Conservation (phyloP, 192 early-diverging fungal genomes). For the Backusella liffmaniae region DNA sequence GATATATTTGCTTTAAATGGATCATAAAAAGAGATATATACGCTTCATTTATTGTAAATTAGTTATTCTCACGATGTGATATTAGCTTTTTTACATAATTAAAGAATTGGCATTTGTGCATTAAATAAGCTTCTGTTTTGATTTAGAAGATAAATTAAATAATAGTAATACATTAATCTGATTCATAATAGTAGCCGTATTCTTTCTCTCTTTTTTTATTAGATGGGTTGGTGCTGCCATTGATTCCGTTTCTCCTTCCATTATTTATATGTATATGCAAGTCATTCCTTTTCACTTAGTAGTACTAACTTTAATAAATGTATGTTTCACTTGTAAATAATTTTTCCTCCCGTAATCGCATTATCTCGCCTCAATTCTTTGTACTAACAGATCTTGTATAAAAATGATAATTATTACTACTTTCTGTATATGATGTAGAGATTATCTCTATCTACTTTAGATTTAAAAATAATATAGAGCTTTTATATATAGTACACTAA, state of each 20-base stretch:
- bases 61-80: not conserved
- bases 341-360: not conserved
- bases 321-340: not conserved
- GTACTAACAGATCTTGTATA: not conserved
- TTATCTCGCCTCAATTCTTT: not conserved
- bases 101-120: not conserved
- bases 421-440: not conserved
- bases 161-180: not conserved
- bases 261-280: not conserved
- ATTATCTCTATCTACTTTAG: not conserved
- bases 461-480: not conserved
- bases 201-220: not conserved
- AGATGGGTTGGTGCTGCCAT: not conserved
- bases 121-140: not conserved
- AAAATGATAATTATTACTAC: not conserved
- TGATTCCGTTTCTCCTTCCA: not conserved
- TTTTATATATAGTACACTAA: not conserved
- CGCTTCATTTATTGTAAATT: not conserved
- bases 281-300: not conserved
- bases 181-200: not conserved
- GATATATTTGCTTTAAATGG: not conserved
- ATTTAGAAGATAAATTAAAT: not conserved
- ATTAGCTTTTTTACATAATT: not conserved
- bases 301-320: not conserved
- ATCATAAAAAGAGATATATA: not conserved